Base-by-base conservation (phyloP, 192 early-diverging fungal species). In the Gorgonomyces haynaldii region DNA sequence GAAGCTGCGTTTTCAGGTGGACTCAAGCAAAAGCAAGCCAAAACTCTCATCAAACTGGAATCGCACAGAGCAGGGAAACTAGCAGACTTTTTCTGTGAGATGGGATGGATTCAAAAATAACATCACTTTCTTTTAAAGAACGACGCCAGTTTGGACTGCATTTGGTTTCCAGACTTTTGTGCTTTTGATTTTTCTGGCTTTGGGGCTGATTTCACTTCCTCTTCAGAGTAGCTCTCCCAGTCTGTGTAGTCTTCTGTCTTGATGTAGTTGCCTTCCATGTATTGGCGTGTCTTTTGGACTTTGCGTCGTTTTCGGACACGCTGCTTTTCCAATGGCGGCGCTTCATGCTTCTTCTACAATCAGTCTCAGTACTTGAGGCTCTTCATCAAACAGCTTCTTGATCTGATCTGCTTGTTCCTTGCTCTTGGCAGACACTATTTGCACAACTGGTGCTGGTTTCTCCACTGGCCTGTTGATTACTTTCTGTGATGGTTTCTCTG, bases 31-130 rank as follows among this genome's bases (percentile, higher is more conserved):
- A 72, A 83, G 37, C 78, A 84, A 46, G 84, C 86, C 1, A 65
- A 87, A n/a, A 73, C 83, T 37, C 55, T 98, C 45, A 81, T 92
- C 65, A 88, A 86, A 64, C 91, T 96, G 47, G 95, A 98, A 60
- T 84, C 82, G 2, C 81, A 83, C 66, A 96, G 90, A 59, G 85
- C 89, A 2, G 72, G 72, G 56, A 61, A 72, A 55, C 79, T 98
- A 6, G 94, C 84, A 53, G 87, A 96, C 53, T 93, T 95, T 60
- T 98, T 94, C 59, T 79, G 91, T 6, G 77, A 85, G 46, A 84
- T 72, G 59, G 90, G 91, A 4, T 97, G 94, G 94, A 84, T 97
- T 22, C 53, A 48, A 49, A 43, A 22, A 28, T 15, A 43, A 28
- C 15, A 43, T 43, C 25, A 43, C 22, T 23, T 42, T 28, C 4